Evolutionary conservation across 2,329 filamentous ascomycete genomes (phyloP), one percentile per base, ranked within the genome.

Genomic region (Setomelanomma holmii): DNA sequence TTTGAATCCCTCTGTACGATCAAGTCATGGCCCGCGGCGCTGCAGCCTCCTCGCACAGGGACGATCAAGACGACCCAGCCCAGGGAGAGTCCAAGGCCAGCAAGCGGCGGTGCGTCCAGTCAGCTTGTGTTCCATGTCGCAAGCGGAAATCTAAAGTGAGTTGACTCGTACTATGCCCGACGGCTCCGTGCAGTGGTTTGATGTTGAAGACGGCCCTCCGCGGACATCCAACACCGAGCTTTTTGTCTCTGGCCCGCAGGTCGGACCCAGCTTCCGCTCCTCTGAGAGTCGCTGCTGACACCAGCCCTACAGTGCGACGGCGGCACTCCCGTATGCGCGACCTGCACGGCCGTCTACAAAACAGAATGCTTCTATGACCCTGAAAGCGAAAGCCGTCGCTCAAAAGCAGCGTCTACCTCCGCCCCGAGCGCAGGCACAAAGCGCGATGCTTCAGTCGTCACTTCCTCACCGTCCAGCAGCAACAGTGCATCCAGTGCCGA

Each of bases 351-450:
- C 17, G 79, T 83, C 8, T 83, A 82, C 64, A 73, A 76, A 45
- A 81, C 79, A 10, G 72, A 79, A 36, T 83, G 81, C 66, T 67
- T 59, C 55, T 83, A 82, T 66, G 80, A 82, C 58, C 70, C 73
- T 17, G 79, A 81, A 54, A 78, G 73, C 57, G 79, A 82, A 56
- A 77, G 75, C 55, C 70, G 78, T 30, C 76, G 79, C 53, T 76
- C 53, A 65, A 77, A 68, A 68, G 65, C 47, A 68, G 30, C 65
- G 71, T 55, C 72, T 68, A 34, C 58, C 3, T 41, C 43, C 35
- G 21, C 49, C 19, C 40, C 58, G 19, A 57, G 55, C 35, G 50
- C 56, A 38, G 67, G 65, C 42, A 60, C 53, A 17, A 73, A 73
- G 55, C 69, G 72, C 56, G 67, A 72, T 51, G 63, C 61, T 36